Evolutionary conservation across 192 early-diverging fungal species (phyloP), one percentile per base, ranked within the genome.

Genomic region (Bifiguratus adelaidae): DNA sequence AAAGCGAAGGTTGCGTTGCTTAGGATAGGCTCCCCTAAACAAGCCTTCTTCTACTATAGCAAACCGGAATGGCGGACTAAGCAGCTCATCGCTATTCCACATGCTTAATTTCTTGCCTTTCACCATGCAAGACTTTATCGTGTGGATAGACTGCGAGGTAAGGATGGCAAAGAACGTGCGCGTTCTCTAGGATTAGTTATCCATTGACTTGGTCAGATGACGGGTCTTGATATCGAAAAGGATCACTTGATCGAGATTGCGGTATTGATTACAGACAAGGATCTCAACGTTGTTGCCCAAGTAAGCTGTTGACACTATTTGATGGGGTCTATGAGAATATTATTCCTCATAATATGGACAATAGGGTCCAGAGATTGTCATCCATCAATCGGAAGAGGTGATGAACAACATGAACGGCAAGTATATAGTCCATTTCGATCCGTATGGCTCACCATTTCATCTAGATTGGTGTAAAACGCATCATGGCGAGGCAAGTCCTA

Each of bases 191-290:
- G n/a, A n/a, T n/a, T n/a, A n/a, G n/a, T n/a, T n/a, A n/a, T n/a
- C n/a, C n/a, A n/a, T n/a, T n/a, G 13, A 24, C 47, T 32, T 49
- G 13, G n/a, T n/a, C n/a, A n/a, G n/a, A n/a, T n/a, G n/a, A n/a
- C n/a, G n/a, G n/a, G n/a, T n/a, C n/a, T n/a, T n/a, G n/a, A n/a
- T n/a, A n/a, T n/a, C n/a, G n/a, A n/a, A n/a, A 79, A 81, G 36
- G 90, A 91, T 55, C 76, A 78, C 24, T 75, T 93, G 55, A 88
- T 95, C 48, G 89, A 96, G 61, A 88, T 98, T 26, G 89, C 92
- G 0, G 76, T 74, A 40, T 74, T 98, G 30, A 65, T 95, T 48
- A 95, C 95, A 1, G 87, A 97, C 54, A 82, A 73, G 12, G 69
- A 88, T n/a, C 66, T 96, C 9, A 91, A 91, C 37, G 60, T 85